Percentiles rank a stretch among this genome's conserved stretches.
phyloP scores from a whole-genome alignment of 2,329 filamentous ascomycete species.

The Aureobasidium sp. region DNA sequence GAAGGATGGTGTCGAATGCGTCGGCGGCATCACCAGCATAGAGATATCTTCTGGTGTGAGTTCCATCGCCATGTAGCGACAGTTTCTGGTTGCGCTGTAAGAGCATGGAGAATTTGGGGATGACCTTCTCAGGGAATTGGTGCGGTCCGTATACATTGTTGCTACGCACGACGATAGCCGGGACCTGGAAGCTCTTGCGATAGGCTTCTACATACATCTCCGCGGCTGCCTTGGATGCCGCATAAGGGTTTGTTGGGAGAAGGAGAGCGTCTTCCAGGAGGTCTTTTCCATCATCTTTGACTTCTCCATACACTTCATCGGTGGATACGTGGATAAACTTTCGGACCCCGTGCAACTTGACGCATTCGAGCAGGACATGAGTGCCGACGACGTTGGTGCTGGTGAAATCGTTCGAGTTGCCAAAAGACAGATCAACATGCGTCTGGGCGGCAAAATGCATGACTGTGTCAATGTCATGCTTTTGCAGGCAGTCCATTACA shows the following conservation, averaged over 20 bases:
- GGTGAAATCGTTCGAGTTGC: slow-evolving; percentile 75
- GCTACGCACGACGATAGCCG: slow-evolving; percentile 70
- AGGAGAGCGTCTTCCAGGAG: slow-evolving; percentile 66
- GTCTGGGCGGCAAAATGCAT: slow-evolving; percentile 83
- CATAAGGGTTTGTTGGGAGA: slow-evolving; percentile 66
- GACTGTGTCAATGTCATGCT: slow-evolving; percentile 68
- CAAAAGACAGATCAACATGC: slow-evolving; percentile 76
- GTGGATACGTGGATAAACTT: slow-evolving; percentile 78
- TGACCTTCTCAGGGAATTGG: slow-evolving; percentile 57
- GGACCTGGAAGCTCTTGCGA: slow-evolving; percentile 73
- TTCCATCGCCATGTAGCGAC: slow-evolving; percentile 69
- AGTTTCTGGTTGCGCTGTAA: slow-evolving; percentile 60
- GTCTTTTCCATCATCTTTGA: slow-evolving; percentile 64
- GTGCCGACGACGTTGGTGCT: slow-evolving; percentile 77
- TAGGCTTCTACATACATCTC: slow-evolving; percentile 63
- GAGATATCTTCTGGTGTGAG: slow-evolving; percentile 66
- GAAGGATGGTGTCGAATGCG: slow-evolving; percentile 76
- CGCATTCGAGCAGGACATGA: slow-evolving; percentile 72
- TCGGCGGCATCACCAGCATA: slow-evolving; percentile 74
- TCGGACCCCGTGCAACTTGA: slow-evolving; percentile 61
- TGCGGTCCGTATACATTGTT: slow-evolving; percentile 81
- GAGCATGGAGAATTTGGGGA: slow-evolving; percentile 72
- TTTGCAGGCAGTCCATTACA: slow-evolving; percentile 63
- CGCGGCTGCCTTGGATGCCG: slow-evolving; percentile 33
- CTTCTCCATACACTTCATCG: slow-evolving; percentile 80